Conservation (phyloP, 140 eudicot genomes). For the Ambrosia hybrid region DNA sequence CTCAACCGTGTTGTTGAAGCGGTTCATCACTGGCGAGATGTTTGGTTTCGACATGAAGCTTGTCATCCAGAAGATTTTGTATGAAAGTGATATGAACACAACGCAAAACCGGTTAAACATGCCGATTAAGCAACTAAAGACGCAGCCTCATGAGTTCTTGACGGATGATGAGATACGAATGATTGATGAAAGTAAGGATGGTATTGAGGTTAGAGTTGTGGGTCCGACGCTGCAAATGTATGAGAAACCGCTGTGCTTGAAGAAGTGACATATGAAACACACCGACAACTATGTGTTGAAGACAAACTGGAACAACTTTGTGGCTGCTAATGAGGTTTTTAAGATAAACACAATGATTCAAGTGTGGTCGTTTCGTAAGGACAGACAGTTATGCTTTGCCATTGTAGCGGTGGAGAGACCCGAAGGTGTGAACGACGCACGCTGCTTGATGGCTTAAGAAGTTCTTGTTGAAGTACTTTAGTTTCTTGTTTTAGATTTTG, state of each 20-base stretch:
- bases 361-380: conserved; percentile 32
- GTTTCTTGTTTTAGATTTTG: neutral
- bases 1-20: conserved; percentile 4
- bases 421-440: neutral
- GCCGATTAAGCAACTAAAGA: conserved; percentile 16
- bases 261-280: neutral
- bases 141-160: conserved; percentile 8
- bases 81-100: neutral
- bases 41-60: neutral
- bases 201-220: conserved; percentile 11
- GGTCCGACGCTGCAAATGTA: conserved; percentile 20
- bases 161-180: neutral
- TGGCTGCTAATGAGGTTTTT: neutral
- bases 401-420: conserved; percentile 18
- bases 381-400: conserved; percentile 16
- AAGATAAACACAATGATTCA: neutral
- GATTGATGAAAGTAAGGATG: neutral
- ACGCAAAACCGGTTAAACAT: conserved; percentile 12
- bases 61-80: conserved; percentile 16
- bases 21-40: conserved; percentile 18
- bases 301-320: conserved; percentile 21
- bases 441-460: neutral
- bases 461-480: neutral
- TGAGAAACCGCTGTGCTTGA: conserved; percentile 2
- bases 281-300: conserved; percentile 10